Percentiles rank a stretch among this genome's conserved stretches.
Evolutionary conservation across 768 basidiomycete species (phyloP).

Genomic region (Lactarius sanguifluus): DNA sequence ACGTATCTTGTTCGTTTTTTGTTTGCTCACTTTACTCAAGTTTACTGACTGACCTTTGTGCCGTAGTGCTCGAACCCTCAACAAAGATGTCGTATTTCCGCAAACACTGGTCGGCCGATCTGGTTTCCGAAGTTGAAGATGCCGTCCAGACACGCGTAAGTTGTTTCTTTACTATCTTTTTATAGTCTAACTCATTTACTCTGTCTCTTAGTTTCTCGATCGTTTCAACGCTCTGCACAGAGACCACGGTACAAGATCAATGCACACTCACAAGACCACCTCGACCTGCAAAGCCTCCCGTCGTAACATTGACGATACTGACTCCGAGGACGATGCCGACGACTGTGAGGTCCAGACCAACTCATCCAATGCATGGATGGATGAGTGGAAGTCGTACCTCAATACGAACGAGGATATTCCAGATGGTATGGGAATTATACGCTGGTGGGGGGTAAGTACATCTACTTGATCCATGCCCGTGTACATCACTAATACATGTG

Average conservation of each 20-base stretch:
- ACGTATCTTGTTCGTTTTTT: too few relatives aligned
- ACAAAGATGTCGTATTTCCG: not conserved
- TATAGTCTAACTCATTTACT: too few relatives aligned
- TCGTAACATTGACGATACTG: not conserved
- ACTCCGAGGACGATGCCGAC: not conserved
- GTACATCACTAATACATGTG: too few relatives aligned
- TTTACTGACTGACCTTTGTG: not conserved
- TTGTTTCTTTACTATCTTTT: too few relatives aligned
- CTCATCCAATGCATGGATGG: not conserved
- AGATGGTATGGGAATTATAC: not conserved
- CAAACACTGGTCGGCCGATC: not conserved
- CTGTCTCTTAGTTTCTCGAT: not conserved
- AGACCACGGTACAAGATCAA: rapidly evolving
- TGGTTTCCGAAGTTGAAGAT: not conserved
- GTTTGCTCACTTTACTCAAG: too few relatives aligned
- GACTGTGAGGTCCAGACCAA: too few relatives aligned
- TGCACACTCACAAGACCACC: not conserved
- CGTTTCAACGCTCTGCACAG: not conserved
- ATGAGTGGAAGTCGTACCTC: not conserved
- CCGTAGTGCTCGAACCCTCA: not conserved
- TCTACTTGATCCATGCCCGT: too few relatives aligned
- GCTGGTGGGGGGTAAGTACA: not conserved
- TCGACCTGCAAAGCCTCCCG: not conserved
- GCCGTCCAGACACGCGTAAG: not conserved
- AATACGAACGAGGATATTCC: not conserved